Evolutionary conservation across 2,329 filamentous ascomycete species (phyloP).

Genomic region (Colletotrichum karsti): DNA sequence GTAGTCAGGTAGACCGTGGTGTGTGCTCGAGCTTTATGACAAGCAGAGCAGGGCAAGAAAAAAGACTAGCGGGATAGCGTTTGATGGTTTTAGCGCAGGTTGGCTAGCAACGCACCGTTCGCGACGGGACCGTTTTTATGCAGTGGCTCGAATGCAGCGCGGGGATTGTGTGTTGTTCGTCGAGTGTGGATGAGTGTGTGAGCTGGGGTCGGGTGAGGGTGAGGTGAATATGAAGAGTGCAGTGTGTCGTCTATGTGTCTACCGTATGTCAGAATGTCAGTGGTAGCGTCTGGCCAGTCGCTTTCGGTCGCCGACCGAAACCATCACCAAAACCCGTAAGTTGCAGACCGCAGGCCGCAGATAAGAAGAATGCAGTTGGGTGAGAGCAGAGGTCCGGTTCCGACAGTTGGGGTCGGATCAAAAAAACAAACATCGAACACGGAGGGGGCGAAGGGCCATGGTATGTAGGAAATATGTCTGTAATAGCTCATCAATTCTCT

Average conservation of each 20-base stretch:
- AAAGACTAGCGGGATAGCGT: conserved; percentile 7
- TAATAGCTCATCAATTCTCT: conserved; percentile 8
- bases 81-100: conserved; percentile 20
- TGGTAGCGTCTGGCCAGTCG: conserved; percentile 10
- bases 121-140: conserved; percentile 27
- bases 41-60: conserved; percentile 17
- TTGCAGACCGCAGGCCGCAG: conserved; percentile 3
- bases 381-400: background rate
- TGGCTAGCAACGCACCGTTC: conserved; percentile 27
- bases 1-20: background rate
- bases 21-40: conserved; percentile 30
- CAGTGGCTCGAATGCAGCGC: background rate
- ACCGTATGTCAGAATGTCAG: conserved; percentile 2
- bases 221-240: background rate
- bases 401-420: conserved; percentile 1
- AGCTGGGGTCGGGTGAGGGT: background rate
- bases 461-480: background rate
- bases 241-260: background rate
- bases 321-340: conserved; percentile 13
- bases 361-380: background rate
- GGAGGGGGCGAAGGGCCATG: background rate
- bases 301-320: conserved; percentile 26
- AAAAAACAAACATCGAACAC: background rate
- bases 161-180: background rate
- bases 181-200: background rate